A percentile compares a stretch with the other conserved stretches of the same genome.
phyloP scores from a whole-genome alignment of 1,284 basidiomycete species.

The Trichosporon asahii region DNA sequence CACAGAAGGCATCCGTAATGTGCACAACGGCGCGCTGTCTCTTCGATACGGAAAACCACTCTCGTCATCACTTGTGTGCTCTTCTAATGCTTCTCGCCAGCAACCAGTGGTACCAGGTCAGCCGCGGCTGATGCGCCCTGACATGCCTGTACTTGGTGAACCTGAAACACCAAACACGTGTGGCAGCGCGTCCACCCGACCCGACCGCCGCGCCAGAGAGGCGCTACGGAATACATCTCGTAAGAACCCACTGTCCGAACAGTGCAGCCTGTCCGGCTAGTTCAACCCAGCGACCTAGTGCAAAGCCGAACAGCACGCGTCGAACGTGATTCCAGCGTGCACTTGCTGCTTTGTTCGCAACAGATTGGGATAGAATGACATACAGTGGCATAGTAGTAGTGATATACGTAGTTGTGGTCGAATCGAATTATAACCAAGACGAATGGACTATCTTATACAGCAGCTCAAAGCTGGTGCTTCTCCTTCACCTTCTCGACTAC shows the following conservation, averaged over 20 bases:
- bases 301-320: background rate
- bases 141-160: background rate
- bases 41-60: background rate
- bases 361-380: background rate
- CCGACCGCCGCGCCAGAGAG: background rate
- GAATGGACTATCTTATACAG: background rate
- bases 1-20: too few species aligned
- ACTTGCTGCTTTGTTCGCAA: background rate
- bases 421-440: background rate
- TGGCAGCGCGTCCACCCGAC: background rate
- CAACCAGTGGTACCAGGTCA: too few species aligned
- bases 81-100: background rate
- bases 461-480: background rate
- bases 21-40: background rate
- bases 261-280: too few species aligned
- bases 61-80: background rate
- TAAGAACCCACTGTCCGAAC: background rate
- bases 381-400: slow-evolving; percentile 7
- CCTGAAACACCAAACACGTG: background rate
- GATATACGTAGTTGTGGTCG: background rate
- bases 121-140: background rate
- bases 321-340: background rate
- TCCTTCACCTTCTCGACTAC: slow-evolving; percentile 10
- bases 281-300: too few species aligned
- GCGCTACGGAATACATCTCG: background rate